A percentile compares a stretch with the other conserved stretches of the same genome.
phyloP scores from a whole-genome alignment of 1,139 yeast species.

The Saccharomyces pastorianus region DNA sequence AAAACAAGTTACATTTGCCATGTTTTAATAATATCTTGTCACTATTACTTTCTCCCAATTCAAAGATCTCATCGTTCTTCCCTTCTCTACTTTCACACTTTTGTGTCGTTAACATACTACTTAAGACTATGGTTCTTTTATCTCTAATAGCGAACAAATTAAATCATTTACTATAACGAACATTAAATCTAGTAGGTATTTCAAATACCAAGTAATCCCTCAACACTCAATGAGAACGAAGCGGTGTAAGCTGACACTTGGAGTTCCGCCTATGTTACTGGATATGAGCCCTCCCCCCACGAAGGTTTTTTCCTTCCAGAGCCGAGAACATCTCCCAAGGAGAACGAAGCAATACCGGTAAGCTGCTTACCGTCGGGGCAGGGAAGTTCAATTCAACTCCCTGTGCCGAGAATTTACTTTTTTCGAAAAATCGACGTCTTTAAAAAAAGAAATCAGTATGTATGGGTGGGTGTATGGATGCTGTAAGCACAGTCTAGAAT shows the following conservation, averaged over 20 bases:
- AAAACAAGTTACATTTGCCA: background rate
- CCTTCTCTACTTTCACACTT: background rate
- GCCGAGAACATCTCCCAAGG: background rate
- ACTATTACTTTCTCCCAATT: background rate
- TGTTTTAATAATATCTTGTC: background rate
- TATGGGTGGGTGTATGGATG: background rate
- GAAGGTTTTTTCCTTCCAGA: background rate
- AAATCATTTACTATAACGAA: background rate
- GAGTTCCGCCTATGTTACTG: background rate
- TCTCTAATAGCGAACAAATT: background rate
- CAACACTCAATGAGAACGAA: background rate
- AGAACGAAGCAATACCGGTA: background rate
- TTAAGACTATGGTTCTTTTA: slow-evolving; percentile 7
- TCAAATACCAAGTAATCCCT: background rate
- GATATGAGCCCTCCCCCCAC: background rate
- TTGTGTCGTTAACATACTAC: slow-evolving; percentile 3
- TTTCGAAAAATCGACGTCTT: background rate
- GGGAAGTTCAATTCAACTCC: background rate
- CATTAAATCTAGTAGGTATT: background rate
- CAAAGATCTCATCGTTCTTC: background rate
- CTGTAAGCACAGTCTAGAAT: background rate
- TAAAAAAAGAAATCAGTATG: background rate
- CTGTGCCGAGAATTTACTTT: background rate
- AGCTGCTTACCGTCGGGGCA: background rate
- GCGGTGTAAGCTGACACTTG: background rate